Conservation (phyloP, 2,329 filamentous ascomycete species). For the Cladosporium phlei region DNA sequence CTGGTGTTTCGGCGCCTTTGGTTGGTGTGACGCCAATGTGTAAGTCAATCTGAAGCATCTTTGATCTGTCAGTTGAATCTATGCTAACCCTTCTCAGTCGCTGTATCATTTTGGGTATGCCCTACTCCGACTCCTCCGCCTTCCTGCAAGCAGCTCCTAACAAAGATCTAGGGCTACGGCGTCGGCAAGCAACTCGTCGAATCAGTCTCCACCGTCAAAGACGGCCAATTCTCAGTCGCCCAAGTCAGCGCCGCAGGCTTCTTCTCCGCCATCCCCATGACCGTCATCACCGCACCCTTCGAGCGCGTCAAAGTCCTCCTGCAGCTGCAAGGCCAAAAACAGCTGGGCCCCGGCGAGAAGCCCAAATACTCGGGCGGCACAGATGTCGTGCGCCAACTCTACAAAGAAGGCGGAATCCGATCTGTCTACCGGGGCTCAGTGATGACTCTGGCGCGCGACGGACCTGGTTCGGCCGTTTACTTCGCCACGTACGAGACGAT, state of each 20-base stretch:
- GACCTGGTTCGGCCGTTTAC: constrained; percentile 88
- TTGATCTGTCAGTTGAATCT: not conserved
- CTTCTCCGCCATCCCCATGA: constrained; percentile 97
- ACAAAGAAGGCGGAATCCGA: constrained; percentile 81
- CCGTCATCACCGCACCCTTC: constrained; percentile 95
- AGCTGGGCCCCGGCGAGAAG: constrained; percentile 80
- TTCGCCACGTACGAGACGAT: constrained; percentile 97
- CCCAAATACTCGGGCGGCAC: constrained; percentile 81
- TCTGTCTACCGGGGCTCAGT: constrained; percentile 87
- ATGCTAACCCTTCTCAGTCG: constrained; percentile 42
- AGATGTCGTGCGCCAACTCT: constrained; percentile 90
- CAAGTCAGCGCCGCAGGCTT: constrained; percentile 92
- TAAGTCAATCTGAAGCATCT: constrained; percentile 49
- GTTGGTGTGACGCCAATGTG: constrained; percentile 98
- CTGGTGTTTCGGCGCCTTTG: constrained; percentile 91
- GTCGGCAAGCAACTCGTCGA: constrained; percentile 86
- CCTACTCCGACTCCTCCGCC: not conserved
- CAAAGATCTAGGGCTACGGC: constrained; percentile 71
- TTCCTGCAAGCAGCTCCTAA: not conserved
- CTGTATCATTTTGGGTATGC: constrained; percentile 61
- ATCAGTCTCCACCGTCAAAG: constrained; percentile 59
- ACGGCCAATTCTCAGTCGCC: constrained; percentile 70
- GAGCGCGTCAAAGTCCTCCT: constrained; percentile 98
- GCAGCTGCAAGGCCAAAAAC: constrained; percentile 91
- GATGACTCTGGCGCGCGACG: constrained; percentile 90